Conservation (phyloP, 2,329 filamentous ascomycete genomes). For the Aspergillus awamori region DNA sequence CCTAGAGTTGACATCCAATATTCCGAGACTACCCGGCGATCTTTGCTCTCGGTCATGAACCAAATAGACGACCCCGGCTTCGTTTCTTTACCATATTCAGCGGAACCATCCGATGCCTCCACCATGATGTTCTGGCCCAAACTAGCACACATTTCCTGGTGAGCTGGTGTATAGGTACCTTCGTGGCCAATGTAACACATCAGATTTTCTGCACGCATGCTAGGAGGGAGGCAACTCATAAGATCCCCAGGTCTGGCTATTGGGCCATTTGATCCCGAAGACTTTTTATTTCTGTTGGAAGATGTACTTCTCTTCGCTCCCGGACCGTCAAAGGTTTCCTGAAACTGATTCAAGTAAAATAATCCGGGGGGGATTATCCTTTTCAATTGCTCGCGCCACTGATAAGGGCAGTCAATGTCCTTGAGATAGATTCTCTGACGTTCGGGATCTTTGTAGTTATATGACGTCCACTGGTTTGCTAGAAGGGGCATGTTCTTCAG, state of each 20-base stretch:
- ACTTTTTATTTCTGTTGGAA: constrained; percentile 43
- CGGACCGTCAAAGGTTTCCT: constrained; percentile 60
- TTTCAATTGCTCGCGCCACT: constrained; percentile 81
- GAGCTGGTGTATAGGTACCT: constrained; percentile 92
- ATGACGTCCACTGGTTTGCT: constrained; percentile 75
- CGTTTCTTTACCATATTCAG: constrained; percentile 68
- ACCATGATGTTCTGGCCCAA: constrained; percentile 99
- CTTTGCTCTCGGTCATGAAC: constrained; percentile 98
- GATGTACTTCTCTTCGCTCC: constrained; percentile 53
- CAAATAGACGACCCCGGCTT: constrained; percentile 88
- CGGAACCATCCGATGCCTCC: constrained; percentile 70
- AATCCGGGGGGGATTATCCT: constrained; percentile 78
- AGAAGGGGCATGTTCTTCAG: constrained; percentile 82
- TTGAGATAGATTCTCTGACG: constrained; percentile 92
- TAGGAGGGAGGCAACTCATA: constrained; percentile 85
- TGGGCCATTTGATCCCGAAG: constrained; percentile 53
- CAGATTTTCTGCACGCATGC: constrained; percentile 92
- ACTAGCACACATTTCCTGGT: constrained; percentile 96
- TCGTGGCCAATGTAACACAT: constrained; percentile 99
- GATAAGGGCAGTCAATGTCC: constrained; percentile 89
- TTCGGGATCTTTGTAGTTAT: constrained; percentile 75
- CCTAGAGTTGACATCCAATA: constrained; percentile 92
- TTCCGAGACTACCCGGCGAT: constrained; percentile 85
- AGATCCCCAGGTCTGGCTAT: constrained; percentile 80
- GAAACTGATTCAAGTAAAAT: constrained; percentile 86